Evolutionary conservation across 331 rosid species (phyloP).

Genomic region (Cucumis variabilis): DNA sequence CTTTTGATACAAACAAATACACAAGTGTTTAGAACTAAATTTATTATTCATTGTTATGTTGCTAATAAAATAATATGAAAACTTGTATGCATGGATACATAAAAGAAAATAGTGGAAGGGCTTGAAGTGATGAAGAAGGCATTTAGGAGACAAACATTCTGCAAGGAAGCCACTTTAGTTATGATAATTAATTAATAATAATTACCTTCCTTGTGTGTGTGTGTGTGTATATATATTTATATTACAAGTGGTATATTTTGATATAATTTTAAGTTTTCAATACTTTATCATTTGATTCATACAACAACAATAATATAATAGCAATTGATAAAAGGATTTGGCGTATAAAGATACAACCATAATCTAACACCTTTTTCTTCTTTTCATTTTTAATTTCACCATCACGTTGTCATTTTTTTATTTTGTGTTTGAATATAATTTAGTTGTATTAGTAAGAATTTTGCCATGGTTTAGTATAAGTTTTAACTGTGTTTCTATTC

Average conservation of each 20-base stretch:
- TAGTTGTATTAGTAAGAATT: too few species aligned
- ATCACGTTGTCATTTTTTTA: background rate
- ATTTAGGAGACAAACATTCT: conserved; percentile 14
- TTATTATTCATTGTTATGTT: background rate
- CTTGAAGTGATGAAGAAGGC: conserved; percentile 22
- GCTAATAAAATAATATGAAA: background rate
- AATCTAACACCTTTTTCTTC: background rate
- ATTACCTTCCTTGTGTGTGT: background rate
- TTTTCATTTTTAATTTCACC: background rate
- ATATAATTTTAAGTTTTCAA: background rate
- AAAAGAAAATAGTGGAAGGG: background rate
- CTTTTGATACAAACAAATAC: background rate
- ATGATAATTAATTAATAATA: background rate
- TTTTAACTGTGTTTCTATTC: too few species aligned
- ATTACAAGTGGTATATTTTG: background rate
- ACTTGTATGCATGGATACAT: background rate
- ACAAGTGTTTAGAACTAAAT: background rate
- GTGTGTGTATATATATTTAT: background rate
- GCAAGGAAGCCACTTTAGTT: conserved; percentile 9
- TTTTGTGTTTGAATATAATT: background rate
- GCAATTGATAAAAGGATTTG: background rate
- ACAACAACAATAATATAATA: background rate
- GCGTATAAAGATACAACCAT: background rate
- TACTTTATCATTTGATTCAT: background rate
- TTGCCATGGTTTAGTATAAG: too few species aligned